These are phyloP conservation scores for Arctium lappa DNA, from an alignment of 129 eudicot species.

Conservation along the genomic window DNA sequence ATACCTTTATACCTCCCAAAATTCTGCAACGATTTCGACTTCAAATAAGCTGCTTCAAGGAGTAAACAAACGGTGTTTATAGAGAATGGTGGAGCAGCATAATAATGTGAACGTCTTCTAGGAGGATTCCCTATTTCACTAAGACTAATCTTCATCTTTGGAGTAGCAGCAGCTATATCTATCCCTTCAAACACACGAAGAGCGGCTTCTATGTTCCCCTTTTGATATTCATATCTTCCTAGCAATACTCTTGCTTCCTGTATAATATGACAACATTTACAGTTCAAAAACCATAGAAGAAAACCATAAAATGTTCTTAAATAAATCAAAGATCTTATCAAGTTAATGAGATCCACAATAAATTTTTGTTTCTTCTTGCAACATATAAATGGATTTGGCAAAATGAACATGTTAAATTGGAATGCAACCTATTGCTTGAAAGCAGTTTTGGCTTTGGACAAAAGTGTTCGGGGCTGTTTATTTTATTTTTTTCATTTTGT, in stretches of 20 bases:
- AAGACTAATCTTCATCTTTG: conserved; percentile 78
- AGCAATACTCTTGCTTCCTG: conserved; percentile 93
- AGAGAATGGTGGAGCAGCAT: conserved; percentile 58
- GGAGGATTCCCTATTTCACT: conserved; percentile 37
- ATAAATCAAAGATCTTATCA: neutral
- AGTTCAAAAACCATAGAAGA: neutral
- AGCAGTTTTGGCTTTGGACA: neutral
- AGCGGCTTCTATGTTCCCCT: conserved; percentile 91
- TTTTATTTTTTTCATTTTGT: neutral
- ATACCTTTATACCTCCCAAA: conserved; percentile 86
- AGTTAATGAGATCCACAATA: neutral
- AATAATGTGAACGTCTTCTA: conserved; percentile 43
- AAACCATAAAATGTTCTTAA: neutral
- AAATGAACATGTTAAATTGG: neutral
- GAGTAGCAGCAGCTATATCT: conserved; percentile 56
- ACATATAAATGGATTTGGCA: neutral
- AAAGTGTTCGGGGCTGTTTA: neutral
- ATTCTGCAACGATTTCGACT: conserved; percentile 76
- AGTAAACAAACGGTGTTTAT: conserved; percentile 69
- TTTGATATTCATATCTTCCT: conserved; percentile 92
- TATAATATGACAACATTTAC: neutral
- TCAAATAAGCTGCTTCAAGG: conserved; percentile 75
- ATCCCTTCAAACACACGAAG: conserved; percentile 88
- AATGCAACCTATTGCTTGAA: neutral
- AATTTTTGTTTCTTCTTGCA: neutral